phyloP scores from a whole-genome alignment of 805 yeast genomes.

The Candida tammaniensis region DNA sequence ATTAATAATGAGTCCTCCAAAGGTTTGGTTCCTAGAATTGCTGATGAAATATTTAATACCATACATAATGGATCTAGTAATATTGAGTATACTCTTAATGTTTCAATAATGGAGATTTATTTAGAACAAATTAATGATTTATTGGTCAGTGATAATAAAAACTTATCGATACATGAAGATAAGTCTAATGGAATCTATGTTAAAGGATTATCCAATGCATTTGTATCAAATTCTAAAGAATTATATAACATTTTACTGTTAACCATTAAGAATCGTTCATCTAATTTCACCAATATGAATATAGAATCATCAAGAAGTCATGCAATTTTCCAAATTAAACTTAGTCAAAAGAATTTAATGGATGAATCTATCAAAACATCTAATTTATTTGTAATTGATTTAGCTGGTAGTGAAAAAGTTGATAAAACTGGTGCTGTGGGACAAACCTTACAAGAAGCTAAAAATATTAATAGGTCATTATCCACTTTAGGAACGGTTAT shows the following conservation, averaged over 20 bases:
- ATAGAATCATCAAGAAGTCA: slow-evolving; percentile 76
- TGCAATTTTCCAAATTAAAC: slow-evolving; percentile 67
- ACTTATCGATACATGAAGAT: slow-evolving; percentile 60
- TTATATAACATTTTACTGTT: slow-evolving; percentile 54
- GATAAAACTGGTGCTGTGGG: slow-evolving; percentile 75
- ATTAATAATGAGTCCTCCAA: slow-evolving; percentile 24
- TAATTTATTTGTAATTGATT: slow-evolving; percentile 70
- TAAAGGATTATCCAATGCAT: slow-evolving; percentile 61
- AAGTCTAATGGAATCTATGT: slow-evolving; percentile 64
- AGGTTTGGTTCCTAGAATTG: slow-evolving; percentile 74
- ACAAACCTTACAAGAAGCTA: slow-evolving; percentile 74
- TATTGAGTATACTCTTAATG: slow-evolving; percentile 62
- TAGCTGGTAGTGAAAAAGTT: slow-evolving; percentile 85
- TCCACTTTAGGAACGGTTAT: slow-evolving; percentile 80
- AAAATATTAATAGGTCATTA: slow-evolving; percentile 75
- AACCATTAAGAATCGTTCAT: slow-evolving; percentile 57
- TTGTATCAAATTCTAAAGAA: slow-evolving; percentile 58
- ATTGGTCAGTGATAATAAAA: slow-evolving; percentile 39
- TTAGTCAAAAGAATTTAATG: slow-evolving; percentile 56
- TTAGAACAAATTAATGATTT: slow-evolving; percentile 76
- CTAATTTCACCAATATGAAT: slow-evolving; percentile 67
- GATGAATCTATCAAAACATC: slow-evolving; percentile 62
- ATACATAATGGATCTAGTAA: slow-evolving; percentile 46
- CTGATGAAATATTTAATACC: slow-evolving; percentile 59
- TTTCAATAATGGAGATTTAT: slow-evolving; percentile 78